Percentiles rank a stretch among this genome's conserved stretches.
Conservation (phyloP, 805 yeast genomes). For the Candida wancherniae region DNA sequence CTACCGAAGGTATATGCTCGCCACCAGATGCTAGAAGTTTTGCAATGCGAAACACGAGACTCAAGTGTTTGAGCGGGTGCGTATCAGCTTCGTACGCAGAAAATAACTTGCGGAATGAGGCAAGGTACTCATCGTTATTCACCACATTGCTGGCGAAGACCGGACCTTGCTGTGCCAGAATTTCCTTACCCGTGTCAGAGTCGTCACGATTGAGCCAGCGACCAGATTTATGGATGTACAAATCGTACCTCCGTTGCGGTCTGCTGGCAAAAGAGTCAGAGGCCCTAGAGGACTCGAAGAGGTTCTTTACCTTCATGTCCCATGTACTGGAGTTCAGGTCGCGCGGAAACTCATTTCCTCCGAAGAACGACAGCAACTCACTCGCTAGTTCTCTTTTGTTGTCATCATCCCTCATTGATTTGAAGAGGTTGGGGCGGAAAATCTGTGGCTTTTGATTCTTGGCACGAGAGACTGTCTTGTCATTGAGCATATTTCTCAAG, state of each 20-base stretch:
- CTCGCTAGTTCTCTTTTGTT: conserved; percentile 18
- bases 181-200: conserved; percentile 22
- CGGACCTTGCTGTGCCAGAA: conserved; percentile 15
- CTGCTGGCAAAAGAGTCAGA: conserved; percentile 21
- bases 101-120: conserved; percentile 17
- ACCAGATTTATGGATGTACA: conserved; percentile 26
- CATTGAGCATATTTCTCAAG: conserved; percentile 17
- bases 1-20: conserved; percentile 21
- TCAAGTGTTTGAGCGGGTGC: conserved; percentile 9
- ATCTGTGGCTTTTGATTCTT: conserved; percentile 5
- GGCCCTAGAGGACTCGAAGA: conserved; percentile 12
- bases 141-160: conserved; percentile 12
- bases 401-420: conserved; percentile 14
- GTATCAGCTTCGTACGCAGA: conserved; percentile 9
- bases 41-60: conserved; percentile 10
- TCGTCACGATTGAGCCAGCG: conserved; percentile 30
- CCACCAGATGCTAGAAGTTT: conserved; percentile 10
- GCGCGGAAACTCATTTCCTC: conserved; percentile 1
- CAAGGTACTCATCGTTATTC: conserved; percentile 20
- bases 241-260: conserved; percentile 21
- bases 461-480: conserved; percentile 2
- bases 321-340: conserved; percentile 3
- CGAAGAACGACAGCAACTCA: conserved; percentile 5
- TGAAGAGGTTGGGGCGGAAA: conserved; percentile 17
- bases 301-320: background rate